Evolutionary conservation across 495 filamentous ascomycete species (phyloP).

Genomic region (Trichocladium uniseriatum): DNA sequence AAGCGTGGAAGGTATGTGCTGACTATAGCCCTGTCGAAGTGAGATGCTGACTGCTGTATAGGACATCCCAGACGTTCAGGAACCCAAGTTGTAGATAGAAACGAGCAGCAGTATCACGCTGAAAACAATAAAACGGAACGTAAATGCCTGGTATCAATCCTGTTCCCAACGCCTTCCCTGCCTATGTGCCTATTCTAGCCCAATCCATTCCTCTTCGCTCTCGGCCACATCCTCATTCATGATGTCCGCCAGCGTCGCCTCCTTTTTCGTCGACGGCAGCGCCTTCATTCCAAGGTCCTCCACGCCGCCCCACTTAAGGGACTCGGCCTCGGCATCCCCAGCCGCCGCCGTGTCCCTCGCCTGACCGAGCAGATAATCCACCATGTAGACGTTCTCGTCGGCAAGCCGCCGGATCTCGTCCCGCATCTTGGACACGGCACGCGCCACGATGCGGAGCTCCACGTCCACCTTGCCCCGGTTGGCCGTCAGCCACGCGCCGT

Average conservation of each 20-base stretch:
- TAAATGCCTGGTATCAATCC: conserved; percentile 22
- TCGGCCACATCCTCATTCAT: conserved; percentile 26
- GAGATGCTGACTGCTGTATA: conserved; percentile 1
- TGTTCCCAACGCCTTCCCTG: conserved; percentile 9
- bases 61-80: conserved; percentile 9
- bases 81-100: neutral
- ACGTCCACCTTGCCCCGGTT: conserved; percentile 65
- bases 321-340: conserved; percentile 5
- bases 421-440: conserved; percentile 67
- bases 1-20: conserved; percentile 43
- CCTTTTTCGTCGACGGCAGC: conserved; percentile 19
- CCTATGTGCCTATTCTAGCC: conserved; percentile 36
- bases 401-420: conserved; percentile 63
- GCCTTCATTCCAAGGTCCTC: conserved; percentile 15
- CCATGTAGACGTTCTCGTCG: conserved; percentile 76
- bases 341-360: conserved; percentile 16
- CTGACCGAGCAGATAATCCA: conserved; percentile 64
- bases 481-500: conserved; percentile 75
- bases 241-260: conserved; percentile 22
- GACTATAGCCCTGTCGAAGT: too few relatives aligned
- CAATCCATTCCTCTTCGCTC: conserved; percentile 45
- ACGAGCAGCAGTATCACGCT: too few relatives aligned
- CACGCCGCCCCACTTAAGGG: conserved; percentile 3
- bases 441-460: conserved; percentile 69
- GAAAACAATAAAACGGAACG: neutral